Conservation (phyloP, 495 filamentous ascomycete species). For the Penicillium fimorum region DNA sequence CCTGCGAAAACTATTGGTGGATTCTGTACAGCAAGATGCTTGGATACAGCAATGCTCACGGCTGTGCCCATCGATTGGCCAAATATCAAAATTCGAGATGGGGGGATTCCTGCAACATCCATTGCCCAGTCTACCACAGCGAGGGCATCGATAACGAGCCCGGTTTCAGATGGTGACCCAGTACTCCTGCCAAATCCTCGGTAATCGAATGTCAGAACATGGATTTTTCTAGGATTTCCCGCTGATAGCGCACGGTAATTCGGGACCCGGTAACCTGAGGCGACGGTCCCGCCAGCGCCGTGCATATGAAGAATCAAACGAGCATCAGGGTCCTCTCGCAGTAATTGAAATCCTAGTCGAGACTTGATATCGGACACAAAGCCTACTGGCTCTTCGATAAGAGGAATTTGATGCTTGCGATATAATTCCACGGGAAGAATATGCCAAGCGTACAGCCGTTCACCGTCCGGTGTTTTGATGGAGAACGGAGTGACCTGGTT, state of each 20-base stretch:
- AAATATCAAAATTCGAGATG: conserved; percentile 67
- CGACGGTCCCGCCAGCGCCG: conserved; percentile 63
- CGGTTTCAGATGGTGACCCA: conserved; percentile 67
- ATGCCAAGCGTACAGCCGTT: conserved; percentile 69
- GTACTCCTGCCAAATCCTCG: conserved; percentile 74
- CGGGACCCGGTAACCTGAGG: conserved; percentile 58
- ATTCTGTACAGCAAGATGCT: conserved; percentile 50
- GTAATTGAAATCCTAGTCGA: conserved; percentile 56
- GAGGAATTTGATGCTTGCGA: conserved; percentile 50
- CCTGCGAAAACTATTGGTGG: conserved; percentile 35
- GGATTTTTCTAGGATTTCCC: conserved; percentile 53
- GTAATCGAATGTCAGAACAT: conserved; percentile 71
- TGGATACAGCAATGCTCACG: conserved; percentile 61
- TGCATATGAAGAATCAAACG: conserved; percentile 56
- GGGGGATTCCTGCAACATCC: conserved; percentile 56
- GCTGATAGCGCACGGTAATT: conserved; percentile 63
- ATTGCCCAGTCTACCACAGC: conserved; percentile 66
- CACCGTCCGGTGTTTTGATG: conserved; percentile 55
- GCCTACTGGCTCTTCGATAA: conserved; percentile 50
- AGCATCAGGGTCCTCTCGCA: conserved; percentile 60
- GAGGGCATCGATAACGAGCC: conserved; percentile 67
- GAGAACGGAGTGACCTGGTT: conserved; percentile 70
- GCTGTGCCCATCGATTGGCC: conserved; percentile 80
- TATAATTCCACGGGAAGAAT: conserved; percentile 66
- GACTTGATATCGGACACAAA: conserved; percentile 54